Evolutionary conservation across 345 rosid species (phyloP).

Genomic region (Eucalyptus grandis): DNA sequence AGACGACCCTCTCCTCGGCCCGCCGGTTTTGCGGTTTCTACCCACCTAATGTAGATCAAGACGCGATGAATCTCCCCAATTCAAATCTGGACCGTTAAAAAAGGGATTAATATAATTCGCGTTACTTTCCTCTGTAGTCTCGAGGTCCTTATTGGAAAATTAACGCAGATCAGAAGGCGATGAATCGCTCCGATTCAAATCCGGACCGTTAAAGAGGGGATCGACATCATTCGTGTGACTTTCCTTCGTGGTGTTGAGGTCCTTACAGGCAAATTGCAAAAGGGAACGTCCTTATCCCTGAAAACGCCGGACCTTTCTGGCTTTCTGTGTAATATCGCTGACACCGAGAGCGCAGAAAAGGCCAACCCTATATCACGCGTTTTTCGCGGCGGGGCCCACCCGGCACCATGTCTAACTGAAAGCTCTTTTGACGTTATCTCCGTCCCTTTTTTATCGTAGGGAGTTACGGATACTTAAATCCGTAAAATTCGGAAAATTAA

Average conservation of each 20-base stretch:
- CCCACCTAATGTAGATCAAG: neutral
- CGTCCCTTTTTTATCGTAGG: neutral
- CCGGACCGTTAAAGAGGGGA: neutral
- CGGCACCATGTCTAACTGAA: neutral
- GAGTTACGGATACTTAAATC: neutral
- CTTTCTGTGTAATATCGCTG: neutral
- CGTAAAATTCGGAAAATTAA: neutral
- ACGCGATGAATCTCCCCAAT: neutral
- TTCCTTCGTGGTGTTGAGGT: neutral
- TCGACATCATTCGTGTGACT: rapidly evolving
- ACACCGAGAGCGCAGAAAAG: neutral
- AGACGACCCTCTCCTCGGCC: neutral
- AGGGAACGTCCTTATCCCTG: neutral
- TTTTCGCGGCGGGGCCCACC: neutral
- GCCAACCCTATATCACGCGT: neutral
- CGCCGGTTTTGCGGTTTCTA: rapidly evolving
- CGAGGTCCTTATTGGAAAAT: too few relatives aligned
- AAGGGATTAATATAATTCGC: neutral
- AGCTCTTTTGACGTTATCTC: neutral
- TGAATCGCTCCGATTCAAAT: neutral
- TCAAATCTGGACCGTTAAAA: neutral
- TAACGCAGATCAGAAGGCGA: neutral
- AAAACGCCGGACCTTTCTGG: neutral
- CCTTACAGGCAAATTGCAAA: neutral
- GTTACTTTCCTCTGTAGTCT: neutral